Base-by-base conservation (phyloP, 176 grass and related monocot species). In the Puccinellia tenuiflora region DNA sequence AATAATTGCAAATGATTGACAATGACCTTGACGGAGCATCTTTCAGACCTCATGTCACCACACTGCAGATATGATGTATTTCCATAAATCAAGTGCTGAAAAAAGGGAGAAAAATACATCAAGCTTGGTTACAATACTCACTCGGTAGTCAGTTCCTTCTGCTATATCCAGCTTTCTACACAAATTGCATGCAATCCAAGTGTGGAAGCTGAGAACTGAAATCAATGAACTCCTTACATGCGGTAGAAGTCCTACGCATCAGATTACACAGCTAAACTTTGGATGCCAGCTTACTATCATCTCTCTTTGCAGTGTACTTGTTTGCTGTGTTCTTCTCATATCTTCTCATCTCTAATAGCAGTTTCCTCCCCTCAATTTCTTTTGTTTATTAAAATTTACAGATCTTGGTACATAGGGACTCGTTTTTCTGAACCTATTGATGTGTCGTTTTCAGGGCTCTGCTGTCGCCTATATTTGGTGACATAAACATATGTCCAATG, bases 1-100 rank as follows among this genome's bases (percentile, higher is more conserved):
- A 79, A 79, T 73, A 15, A 84, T 57, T 79, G 10, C 81, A 30
- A 71, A 85, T 81, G 15, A 82, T 47, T 72, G 78, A 17, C 81
- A 60, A 64, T 56, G 79, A 77, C 31, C 40, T 47, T 55, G 37
- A 75, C 26, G 81, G 59, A 62, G 77, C 17, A 85, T 85, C 68
- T 61, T 51, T 50, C 69, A 45, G 15, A 68, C 5, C 81, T 71
- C 52, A 73, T 78, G 72, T 26, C 20, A 77, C 13, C 26, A 21
- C 34, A 70, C 42, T 52, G 65, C 78, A 79, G 37, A 24, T 31
- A 81, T 52, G n/a, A 21, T 28, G 35, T 24, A 75, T 26, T 80
- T 77, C 59, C 26, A 30, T 68, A 70, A 76, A 68, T 59, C 37
- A 69, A 68, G 54, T 28, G 51, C 37, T 73, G 40, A 24, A 47